Evolutionary conservation across 805 yeast species (phyloP), one percentile per base, ranked within the genome.

Genomic region (Metschnikowia lachancei): DNA sequence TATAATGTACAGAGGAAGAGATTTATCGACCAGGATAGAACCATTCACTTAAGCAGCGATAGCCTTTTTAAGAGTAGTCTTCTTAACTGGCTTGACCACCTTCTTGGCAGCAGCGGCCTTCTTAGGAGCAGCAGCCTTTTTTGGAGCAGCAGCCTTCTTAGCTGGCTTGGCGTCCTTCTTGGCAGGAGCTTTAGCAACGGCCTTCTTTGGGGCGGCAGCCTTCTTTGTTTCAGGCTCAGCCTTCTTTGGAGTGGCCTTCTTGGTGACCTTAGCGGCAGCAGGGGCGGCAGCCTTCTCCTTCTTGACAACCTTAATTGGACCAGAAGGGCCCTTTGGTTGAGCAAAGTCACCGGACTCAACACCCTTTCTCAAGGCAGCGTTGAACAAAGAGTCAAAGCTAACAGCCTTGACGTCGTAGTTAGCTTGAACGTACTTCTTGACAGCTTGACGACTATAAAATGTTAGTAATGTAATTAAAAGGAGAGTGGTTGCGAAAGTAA

Each of bases 281-380:
- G 41, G 38, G 16, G 54, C 29, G 3, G 39, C 24, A n/a, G 41
- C 28, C 47, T 46, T 46, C 36, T 55, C 70, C 58, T 70, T 65
- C 70, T 79, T 80, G 61, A 70, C 74, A 51, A 85, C 65, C 68
- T 87, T 87, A 54, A 87, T 80, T 39, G 95, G 87, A 41, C 95
- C 96, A 11, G 95, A 82, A 16, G 96, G 84, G 39, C 96, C 96
- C 71, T 88, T 87, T 63, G 95, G 95, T 70, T 87, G 95, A 38
- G 76, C 64, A 55, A 88, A 86, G 43, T 79, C 85, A 39, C 86
- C 92, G n/a, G 80, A 64, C 51, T 77, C 81, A 50, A 89, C 92
- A 55, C 95, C 95, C 64, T 81, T 83, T 72, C 84, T 83, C 60
- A 88, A 73, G 20, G 96, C 94, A 41, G 76, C 56, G 62, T 88